A percentile compares a stretch with the other conserved stretches of the same genome.
Evolutionary conservation across 2,329 filamentous ascomycete species (phyloP).

Genomic region (Clonostachys rosea): DNA sequence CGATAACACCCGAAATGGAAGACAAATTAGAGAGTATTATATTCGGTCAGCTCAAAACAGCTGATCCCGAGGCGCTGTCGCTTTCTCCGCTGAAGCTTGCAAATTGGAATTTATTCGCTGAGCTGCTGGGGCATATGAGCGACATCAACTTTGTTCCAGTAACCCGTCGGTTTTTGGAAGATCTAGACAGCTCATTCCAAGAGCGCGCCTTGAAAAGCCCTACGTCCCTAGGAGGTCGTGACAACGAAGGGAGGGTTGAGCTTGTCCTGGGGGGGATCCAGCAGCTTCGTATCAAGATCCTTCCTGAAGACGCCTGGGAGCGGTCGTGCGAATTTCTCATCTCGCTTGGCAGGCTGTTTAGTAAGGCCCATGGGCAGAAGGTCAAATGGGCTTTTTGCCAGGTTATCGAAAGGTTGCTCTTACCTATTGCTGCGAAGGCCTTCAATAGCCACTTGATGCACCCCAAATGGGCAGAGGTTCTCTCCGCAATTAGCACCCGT

Average conservation of each 20-base stretch:
- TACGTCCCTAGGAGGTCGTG: slow-evolving; percentile 48
- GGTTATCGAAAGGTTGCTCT: slow-evolving; percentile 78
- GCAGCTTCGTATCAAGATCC: slow-evolving; percentile 72
- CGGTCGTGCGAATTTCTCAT: slow-evolving; percentile 87
- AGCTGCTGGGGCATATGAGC: slow-evolving; percentile 94
- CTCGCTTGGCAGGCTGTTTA: slow-evolving; percentile 75
- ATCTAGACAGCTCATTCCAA: slow-evolving; percentile 74
- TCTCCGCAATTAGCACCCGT: slow-evolving; percentile 73
- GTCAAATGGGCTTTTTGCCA: slow-evolving; percentile 96
- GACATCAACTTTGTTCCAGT: slow-evolving; percentile 85
- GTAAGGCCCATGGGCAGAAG: slow-evolving; percentile 77
- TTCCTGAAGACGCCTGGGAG: slow-evolving; percentile 72
- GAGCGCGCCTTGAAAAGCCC: slow-evolving; percentile 70
- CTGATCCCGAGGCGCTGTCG: slow-evolving; percentile 75
- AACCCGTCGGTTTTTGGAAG: slow-evolving; percentile 72
- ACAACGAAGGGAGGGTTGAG: slow-evolving; percentile 78
- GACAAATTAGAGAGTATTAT: slow-evolving; percentile 93
- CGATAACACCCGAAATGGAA: slow-evolving; percentile 86
- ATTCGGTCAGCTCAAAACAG: slow-evolving; percentile 88
- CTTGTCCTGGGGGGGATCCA: slow-evolving; percentile 89
- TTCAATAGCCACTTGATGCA: slow-evolving; percentile 70
- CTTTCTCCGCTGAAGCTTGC: slow-evolving; percentile 80
- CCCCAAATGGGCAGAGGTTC: slow-evolving; percentile 81
- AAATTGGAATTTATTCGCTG: slow-evolving; percentile 93
- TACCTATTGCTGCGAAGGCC: slow-evolving; percentile 81